These are phyloP conservation scores for Oryza rufipogon DNA, from an alignment of 176 grass and related monocot genomes.

Conservation along the genomic window DNA sequence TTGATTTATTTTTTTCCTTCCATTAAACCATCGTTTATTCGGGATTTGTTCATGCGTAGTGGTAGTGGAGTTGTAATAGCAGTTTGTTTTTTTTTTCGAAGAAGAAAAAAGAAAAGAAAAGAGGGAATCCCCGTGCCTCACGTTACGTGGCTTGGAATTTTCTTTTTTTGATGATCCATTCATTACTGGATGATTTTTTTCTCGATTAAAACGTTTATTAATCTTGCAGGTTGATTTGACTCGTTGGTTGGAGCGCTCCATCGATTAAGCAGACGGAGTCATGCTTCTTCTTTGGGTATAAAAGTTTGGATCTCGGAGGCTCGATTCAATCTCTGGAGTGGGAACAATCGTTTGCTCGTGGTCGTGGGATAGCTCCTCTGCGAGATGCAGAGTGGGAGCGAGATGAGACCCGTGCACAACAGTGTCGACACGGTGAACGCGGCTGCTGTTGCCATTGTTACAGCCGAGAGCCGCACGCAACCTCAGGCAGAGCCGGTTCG, in stretches of 20 bases:
- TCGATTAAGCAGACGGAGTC: not conserved
- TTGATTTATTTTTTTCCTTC: not conserved
- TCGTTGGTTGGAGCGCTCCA: not conserved
- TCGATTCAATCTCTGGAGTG: not conserved
- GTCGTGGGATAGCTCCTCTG: not conserved
- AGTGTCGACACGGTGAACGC: constrained; percentile 89
- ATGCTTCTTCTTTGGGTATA: not conserved
- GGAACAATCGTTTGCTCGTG: not conserved
- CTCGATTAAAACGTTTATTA: not conserved
- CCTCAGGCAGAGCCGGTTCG: constrained; percentile 66
- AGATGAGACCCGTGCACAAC: constrained; percentile 69
- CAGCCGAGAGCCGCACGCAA: constrained; percentile 65
- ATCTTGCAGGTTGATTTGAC: constrained; percentile 31
- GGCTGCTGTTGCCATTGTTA: constrained; percentile 72
- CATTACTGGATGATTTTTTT: not conserved
- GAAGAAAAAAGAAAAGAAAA: not conserved
- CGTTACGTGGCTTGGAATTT: not conserved
- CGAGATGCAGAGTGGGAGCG: constrained; percentile 49
- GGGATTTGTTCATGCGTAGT: not conserved
- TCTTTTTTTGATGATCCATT: not conserved
- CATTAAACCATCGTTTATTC: not conserved
- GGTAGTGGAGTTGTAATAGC: not conserved
- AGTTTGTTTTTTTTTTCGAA: not conserved
- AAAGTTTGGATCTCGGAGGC: constrained; percentile 34
- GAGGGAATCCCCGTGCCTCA: not conserved